Evolutionary conservation across 2,329 filamentous ascomycete genomes (phyloP).

Genomic region (Epichloe glyceriae): DNA sequence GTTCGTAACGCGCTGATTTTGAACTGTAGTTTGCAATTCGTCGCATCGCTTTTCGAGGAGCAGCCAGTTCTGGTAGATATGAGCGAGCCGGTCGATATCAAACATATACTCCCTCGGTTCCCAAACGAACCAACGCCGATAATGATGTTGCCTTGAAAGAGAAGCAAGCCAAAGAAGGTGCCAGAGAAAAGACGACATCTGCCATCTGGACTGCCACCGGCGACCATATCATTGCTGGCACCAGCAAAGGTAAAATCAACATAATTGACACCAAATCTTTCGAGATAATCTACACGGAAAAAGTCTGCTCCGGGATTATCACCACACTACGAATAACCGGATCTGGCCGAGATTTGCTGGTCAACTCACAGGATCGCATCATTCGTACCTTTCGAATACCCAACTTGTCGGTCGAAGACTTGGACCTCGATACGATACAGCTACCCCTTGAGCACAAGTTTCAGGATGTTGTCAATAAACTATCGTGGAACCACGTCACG

Average conservation of each 20-base stretch:
- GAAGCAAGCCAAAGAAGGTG: conserved; percentile 82
- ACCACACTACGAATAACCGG: conserved; percentile 71
- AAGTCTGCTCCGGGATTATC: conserved; percentile 76
- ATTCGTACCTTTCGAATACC: conserved; percentile 88
- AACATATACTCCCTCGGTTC: conserved; percentile 68
- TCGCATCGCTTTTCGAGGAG: conserved; percentile 87
- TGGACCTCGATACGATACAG: conserved; percentile 76
- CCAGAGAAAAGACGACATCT: conserved; percentile 88
- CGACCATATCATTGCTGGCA: conserved; percentile 81
- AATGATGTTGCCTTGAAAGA: conserved; percentile 58
- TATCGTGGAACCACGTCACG: conserved; percentile 94
- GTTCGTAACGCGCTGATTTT: conserved; percentile 10
- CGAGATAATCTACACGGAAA: conserved; percentile 78
- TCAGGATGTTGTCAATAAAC: conserved; percentile 87
- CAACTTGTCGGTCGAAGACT: conserved; percentile 52
- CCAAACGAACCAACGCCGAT: conserved; percentile 59
- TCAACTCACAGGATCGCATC: conserved; percentile 90
- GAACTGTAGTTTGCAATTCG: conserved; percentile 59
- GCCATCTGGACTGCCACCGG: conserved; percentile 78
- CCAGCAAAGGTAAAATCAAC: conserved; percentile 92
- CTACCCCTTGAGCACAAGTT: conserved; percentile 95
- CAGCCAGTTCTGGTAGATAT: conserved; percentile 81
- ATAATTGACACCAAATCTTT: conserved; percentile 75
- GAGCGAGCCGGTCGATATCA: conserved; percentile 53
- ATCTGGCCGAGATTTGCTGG: conserved; percentile 75